Evolutionary conservation across 306 rosid genomes (phyloP).

Genomic region (Ormosia semicastrata): DNA sequence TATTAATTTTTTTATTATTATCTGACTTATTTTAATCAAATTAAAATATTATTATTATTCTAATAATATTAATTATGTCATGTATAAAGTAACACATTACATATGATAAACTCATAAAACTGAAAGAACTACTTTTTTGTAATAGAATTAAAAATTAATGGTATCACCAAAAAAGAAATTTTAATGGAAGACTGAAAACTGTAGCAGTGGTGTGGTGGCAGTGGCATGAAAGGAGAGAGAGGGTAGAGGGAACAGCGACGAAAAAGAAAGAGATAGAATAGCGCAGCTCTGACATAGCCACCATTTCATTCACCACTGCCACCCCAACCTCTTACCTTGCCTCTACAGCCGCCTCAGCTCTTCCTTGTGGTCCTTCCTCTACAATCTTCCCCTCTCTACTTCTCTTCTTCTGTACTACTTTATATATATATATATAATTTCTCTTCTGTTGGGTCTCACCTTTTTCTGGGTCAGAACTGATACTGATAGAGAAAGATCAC

Average conservation of each 20-base stretch:
- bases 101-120: not conserved
- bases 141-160: no score
- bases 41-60: not conserved
- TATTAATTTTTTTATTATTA: not conserved
- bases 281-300: conserved; percentile 42
- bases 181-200: not conserved
- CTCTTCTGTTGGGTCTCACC: not conserved
- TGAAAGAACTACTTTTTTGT: not conserved
- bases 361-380: conserved; percentile 12
- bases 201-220: not conserved
- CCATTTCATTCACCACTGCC: conserved; percentile 38
- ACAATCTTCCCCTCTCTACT: not conserved
- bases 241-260: not conserved
- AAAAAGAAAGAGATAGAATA: not conserved
- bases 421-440: not conserved
- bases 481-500: not conserved
- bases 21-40: not conserved
- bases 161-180: not conserved
- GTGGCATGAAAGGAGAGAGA: conserved; percentile 20
- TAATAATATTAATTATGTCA: not conserved
- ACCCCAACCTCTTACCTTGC: conserved; percentile 1
- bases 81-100: no score
- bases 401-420: not conserved
- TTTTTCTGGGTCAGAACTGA: conserved; percentile 2
- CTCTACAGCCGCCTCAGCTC: conserved; percentile 27